Conservation (phyloP, 2,329 filamentous ascomycete genomes). For the Pseudohalonectria lignicola region DNA sequence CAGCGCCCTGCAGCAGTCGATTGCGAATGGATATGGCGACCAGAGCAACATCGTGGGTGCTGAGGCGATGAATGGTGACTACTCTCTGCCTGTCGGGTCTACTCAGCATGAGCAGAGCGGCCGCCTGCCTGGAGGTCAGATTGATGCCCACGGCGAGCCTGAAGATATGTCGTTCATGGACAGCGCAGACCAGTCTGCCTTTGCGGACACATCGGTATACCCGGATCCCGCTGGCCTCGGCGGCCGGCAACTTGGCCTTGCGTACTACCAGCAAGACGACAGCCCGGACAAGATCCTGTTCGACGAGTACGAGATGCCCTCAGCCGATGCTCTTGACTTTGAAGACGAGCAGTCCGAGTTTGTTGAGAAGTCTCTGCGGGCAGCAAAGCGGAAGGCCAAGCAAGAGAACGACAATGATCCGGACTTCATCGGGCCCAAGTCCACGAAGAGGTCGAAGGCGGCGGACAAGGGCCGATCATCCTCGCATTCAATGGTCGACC, state of each 20-base stretch:
- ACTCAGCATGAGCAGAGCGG: no score
- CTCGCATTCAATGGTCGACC: conserved; percentile 35
- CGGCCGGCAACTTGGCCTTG: conserved; percentile 45
- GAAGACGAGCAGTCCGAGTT: conserved; percentile 41
- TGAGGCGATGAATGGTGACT: not conserved
- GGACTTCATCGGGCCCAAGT: conserved; percentile 35
- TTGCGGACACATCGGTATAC: conserved; percentile 25
- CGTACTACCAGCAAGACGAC: conserved; percentile 50
- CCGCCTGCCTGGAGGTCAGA: not conserved
- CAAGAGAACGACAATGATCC: conserved; percentile 43
- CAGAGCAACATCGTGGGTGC: conserved; percentile 21
- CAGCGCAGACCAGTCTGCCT: conserved; percentile 12
- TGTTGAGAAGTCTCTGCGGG: conserved; percentile 41
- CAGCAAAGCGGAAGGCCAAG: conserved; percentile 40
- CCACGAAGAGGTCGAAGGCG: conserved; percentile 29
- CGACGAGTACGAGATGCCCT: conserved; percentile 44
- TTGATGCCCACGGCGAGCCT: not conserved
- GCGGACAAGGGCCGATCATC: no score
- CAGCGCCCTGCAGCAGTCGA: conserved; percentile 13
- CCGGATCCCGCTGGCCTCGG: conserved; percentile 31
- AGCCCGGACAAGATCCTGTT: conserved; percentile 47
- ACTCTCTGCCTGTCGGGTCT: not conserved
- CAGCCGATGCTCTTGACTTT: conserved; percentile 25
- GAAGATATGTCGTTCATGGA: conserved; percentile 1
- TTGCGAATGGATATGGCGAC: conserved; percentile 17